Base-by-base conservation (phyloP, 805 yeast species). In the Torulaspora delbrueckii region DNA sequence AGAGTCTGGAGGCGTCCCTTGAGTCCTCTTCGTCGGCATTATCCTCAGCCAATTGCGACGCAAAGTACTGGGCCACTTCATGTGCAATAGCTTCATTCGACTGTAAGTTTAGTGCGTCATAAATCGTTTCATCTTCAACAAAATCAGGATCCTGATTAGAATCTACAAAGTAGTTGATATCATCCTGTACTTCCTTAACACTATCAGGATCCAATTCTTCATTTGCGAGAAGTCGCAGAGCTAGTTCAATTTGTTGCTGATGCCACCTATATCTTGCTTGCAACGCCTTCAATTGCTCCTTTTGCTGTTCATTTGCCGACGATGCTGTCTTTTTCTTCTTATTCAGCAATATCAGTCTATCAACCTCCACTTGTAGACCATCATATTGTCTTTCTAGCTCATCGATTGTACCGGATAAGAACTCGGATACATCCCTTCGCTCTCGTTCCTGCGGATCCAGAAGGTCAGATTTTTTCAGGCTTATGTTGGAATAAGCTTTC, bases 401-500 rank as follows among this genome's bases (percentile, higher is more conserved):
- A 49, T 87, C 96, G 53, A 86, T 76, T 65, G 77, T 75, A 26
- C 74, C 75, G 44, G 82, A 79, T 25, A 90, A 64, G 60, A 86
- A 89, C 25, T 79, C 80, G 18, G 79, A 73, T 8, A 86, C 79
- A 40, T 86, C 95, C 46, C 74, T 75, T 60, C 84, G 84, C 66
- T 87, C 93, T 59, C 78, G 79, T 62, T 86, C 90, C 51, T 81
- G 83, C 3, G 96, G 93, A 62, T 86, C 93, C 50, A 78, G 68
- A 36, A 71, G 72, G 50, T 81, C 67, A 3, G 69, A 78, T 63
- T 78, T 78, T 48, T 85, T 89, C 55, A 91, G 74, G 3, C 96
- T 96, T 63, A 90, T 97, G 64, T 86, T 88, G 14, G 93, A 82
- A 62, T 86, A 91, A 19, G 96, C 96, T 66, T 91, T 91, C 45